Conservation (phyloP, 257 asterid genomes). For the Primulina eburnea region DNA sequence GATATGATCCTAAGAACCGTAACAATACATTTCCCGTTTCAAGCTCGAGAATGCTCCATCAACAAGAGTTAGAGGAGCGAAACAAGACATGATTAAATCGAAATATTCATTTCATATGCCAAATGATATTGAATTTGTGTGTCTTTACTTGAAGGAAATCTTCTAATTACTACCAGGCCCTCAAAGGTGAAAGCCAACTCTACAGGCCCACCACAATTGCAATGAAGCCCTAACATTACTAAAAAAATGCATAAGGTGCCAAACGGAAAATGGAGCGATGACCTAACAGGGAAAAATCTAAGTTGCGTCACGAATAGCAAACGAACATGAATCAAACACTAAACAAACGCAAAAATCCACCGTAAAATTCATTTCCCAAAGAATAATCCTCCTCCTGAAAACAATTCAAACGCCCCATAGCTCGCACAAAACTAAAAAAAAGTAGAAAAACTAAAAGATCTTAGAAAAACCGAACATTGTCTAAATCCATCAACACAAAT, state of each 20-base stretch:
- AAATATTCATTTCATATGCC: background rate
- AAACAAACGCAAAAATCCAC: background rate
- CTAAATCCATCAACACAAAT: slow-evolving; percentile 20
- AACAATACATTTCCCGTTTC: background rate
- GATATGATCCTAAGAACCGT: background rate
- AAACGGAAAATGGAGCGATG: background rate
- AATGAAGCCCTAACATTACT: background rate
- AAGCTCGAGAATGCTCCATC: background rate
- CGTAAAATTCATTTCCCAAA: background rate
- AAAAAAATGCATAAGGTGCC: background rate
- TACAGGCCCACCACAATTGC: background rate
- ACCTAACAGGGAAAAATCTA: background rate
- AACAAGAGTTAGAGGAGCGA: background rate
- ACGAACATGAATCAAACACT: background rate
- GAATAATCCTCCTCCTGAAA: background rate
- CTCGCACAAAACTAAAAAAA: background rate
- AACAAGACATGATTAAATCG: too few species aligned
- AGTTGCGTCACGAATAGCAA: background rate
- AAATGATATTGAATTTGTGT: too few species aligned
- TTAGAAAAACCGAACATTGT: background rate
- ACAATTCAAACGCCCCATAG: background rate
- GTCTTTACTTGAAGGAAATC: too few species aligned
- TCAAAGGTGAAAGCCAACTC: background rate
- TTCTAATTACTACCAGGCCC: background rate
- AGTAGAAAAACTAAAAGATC: background rate